Evolutionary conservation across 2,329 filamentous ascomycete species (phyloP), one percentile per base, ranked within the genome.

Genomic region (Colletotrichum cordylinicola): DNA sequence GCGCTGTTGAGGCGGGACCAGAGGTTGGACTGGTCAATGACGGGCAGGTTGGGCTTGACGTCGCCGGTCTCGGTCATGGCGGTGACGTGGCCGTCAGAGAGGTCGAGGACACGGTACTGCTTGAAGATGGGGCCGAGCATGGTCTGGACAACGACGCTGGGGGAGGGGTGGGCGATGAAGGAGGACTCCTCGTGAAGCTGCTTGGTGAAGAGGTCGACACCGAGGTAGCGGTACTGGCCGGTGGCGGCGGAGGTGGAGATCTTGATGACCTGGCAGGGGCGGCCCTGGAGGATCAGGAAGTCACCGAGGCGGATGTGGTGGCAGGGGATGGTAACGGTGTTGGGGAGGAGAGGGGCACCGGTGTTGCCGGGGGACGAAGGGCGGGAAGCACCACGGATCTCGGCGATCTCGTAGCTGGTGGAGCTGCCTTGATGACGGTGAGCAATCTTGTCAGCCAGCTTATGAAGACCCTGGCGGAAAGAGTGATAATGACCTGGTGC

Each of bases 101-200:
- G 94, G 90, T 99, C 97, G 78, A 99, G 94, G 85, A 99, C 96
- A 84, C 97, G 96, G 94, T 99, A 99, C 92, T 98, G 97, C 95
- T 98, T 98, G 95, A 98, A 98, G 90, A 98, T 93, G 79, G 97
- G 97, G 82, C 96, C 97, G 80, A 98, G 94, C 96, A 99, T 98
- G 90, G 96, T 98, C 94, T 99, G 97, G 83, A 99, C 96, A 79
- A 98, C 93, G 77, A 99, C 97, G 81, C 95, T 98, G 81, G 96
- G 96, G 80, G 94, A 95, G 79, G 97, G 97, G 94, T 98, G 98
- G 88, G 95, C 96, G 89, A 98, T 93, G 90, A 98, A 98, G 83
- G 94, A 96, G 74, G 95, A 98, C 94, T 99, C 97, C 90, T 99
- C 97, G 85, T 98, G 96, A 80, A 99, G 93, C 91, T 98, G 95